A percentile compares a stretch with the other conserved stretches of the same genome.
These are phyloP conservation scores for Thymus mandschuricus DNA, from an alignment of 257 asterid genomes.

Conservation along the genomic window DNA sequence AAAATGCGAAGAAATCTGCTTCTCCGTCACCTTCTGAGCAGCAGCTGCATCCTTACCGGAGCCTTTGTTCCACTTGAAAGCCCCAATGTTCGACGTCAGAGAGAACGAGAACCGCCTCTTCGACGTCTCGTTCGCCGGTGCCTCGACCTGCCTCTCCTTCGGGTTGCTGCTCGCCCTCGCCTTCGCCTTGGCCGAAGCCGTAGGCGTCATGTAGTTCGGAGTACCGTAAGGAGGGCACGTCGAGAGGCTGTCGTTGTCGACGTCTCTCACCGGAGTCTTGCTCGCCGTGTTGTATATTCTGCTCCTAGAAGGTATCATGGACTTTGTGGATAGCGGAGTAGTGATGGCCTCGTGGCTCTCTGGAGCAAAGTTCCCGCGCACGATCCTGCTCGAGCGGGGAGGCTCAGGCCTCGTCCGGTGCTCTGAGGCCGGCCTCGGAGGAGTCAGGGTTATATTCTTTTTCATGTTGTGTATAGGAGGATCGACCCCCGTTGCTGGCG, in stretches of 20 bases:
- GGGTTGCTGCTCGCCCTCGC: constrained; percentile 73
- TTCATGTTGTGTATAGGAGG: constrained; percentile 38
- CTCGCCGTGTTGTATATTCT: constrained; percentile 52
- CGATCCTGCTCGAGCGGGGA: constrained; percentile 33
- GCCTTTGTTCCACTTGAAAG: constrained; percentile 77
- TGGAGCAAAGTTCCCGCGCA: constrained; percentile 25
- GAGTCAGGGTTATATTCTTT: constrained; percentile 47
- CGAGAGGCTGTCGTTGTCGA: constrained; percentile 77
- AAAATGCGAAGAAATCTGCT: constrained; percentile 45
- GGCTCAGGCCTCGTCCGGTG: constrained; percentile 57
- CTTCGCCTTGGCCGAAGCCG: constrained; percentile 86
- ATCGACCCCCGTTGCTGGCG: constrained; percentile 32
- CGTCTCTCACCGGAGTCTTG: constrained; percentile 61
- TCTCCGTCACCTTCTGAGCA: constrained; percentile 45
- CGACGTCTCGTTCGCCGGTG: constrained; percentile 65
- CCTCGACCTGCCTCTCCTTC: constrained; percentile 59
- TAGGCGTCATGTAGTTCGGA: constrained; percentile 86
- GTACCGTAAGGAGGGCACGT: constrained; percentile 54
- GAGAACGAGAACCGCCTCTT: constrained; percentile 81
- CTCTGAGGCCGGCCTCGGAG: constrained; percentile 65
- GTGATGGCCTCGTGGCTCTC: constrained; percentile 54
- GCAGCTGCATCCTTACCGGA: constrained; percentile 51
- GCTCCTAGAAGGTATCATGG: constrained; percentile 48
- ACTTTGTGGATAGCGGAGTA: constrained; percentile 64
- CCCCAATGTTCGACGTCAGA: constrained; percentile 62